phyloP scores from a whole-genome alignment of 2,329 filamentous ascomycete genomes.

The Sclerotinia subarctica region DNA sequence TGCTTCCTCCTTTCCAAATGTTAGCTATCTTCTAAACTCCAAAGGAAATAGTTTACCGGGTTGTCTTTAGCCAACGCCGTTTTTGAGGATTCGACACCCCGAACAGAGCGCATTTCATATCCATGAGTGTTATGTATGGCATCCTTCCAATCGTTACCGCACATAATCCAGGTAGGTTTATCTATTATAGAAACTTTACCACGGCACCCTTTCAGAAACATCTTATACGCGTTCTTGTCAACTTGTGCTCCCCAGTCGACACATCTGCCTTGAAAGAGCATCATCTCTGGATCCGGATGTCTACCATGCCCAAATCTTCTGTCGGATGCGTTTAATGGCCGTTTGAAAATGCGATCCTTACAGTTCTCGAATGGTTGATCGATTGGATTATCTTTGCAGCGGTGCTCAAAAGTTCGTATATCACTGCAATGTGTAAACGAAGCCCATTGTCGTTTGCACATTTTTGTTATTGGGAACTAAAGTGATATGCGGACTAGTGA shows the following conservation, averaged over 20 bases:
- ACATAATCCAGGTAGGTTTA: not conserved
- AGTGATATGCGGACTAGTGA: not conserved
- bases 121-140: not conserved
- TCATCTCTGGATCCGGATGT: not conserved
- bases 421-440: not conserved
- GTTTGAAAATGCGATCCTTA: not conserved
- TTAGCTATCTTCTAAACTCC: not conserved
- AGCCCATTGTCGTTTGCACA: conserved; percentile 5
- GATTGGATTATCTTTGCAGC: not conserved
- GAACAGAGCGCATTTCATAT: not conserved
- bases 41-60: not conserved
- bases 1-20: not conserved
- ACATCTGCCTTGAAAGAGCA: not conserved
- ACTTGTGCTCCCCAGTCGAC: not conserved
- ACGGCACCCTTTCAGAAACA: too few species aligned
- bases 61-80: not conserved
- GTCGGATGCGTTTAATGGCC: too few species aligned
- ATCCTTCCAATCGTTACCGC: not conserved
- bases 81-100: not conserved
- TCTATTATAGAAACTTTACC: not conserved
- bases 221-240: not conserved
- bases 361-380: not conserved
- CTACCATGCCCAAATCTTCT: too few species aligned
- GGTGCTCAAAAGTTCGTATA: not conserved
- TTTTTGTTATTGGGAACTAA: not conserved